phyloP scores from a whole-genome alignment of 768 basidiomycete species.

The Tulasnella sp. region DNA sequence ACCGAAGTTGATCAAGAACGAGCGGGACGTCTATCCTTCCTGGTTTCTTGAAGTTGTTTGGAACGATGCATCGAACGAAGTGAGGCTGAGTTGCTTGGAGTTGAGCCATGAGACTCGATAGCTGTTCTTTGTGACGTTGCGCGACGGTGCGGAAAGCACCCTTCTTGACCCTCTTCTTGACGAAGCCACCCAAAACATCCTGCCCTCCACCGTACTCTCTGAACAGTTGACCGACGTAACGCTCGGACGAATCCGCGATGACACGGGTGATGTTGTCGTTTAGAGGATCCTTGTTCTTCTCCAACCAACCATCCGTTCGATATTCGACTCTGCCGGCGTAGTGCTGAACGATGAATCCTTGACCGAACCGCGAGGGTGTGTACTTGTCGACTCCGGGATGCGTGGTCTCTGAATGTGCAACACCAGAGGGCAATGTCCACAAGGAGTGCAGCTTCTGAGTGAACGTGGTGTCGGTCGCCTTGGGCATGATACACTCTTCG shows the following conservation, averaged over 20 bases:
- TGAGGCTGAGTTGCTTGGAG: conserved; percentile 92
- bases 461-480: conserved; percentile 89
- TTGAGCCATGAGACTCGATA: conserved; percentile 82
- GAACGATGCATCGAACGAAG: conserved; percentile 97
- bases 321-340: conserved; percentile 98
- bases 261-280: conserved; percentile 92
- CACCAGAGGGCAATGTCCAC: conserved; percentile 44
- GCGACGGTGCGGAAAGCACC: conserved; percentile 95
- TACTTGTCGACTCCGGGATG: conserved; percentile 80
- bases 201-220: conserved; percentile 57
- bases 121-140: conserved; percentile 92
- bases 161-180: conserved; percentile 77
- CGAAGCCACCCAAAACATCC: conserved; percentile 18
- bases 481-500: conserved; percentile 99
- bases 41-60: conserved; percentile 84
- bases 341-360: conserved; percentile 86
- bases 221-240: conserved; percentile 74
- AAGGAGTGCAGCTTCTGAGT: conserved; percentile 79
- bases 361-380: conserved; percentile 74
- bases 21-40: conserved; percentile 86
- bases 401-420: conserved; percentile 26
- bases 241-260: conserved; percentile 68
- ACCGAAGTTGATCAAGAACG: conserved; percentile 90
- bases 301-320: conserved; percentile 89
- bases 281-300: conserved; percentile 98